Evolutionary conservation across 2,329 filamentous ascomycete species (phyloP).

Genomic region (Tolypocladium sp.): DNA sequence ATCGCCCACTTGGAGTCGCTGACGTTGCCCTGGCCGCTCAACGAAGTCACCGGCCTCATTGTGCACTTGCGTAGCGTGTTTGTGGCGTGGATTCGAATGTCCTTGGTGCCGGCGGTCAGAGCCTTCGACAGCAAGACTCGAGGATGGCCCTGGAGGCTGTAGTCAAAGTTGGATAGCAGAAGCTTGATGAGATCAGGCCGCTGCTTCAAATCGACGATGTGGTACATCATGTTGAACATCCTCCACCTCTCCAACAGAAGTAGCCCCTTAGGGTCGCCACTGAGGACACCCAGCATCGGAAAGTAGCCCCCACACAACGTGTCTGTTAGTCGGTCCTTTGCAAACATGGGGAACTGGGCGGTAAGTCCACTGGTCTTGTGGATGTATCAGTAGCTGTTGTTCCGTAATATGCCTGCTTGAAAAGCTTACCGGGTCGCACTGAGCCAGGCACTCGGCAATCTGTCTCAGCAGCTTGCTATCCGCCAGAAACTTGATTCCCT

Average conservation of each 20-base stretch:
- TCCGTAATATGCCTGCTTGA: not conserved
- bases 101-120: slow-evolving; percentile 81
- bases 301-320: slow-evolving; percentile 92
- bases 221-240: slow-evolving; percentile 99
- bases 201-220: slow-evolving; percentile 86
- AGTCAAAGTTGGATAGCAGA: slow-evolving; percentile 86
- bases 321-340: slow-evolving; percentile 71
- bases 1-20: slow-evolving; percentile 91
- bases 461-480: slow-evolving; percentile 92
- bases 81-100: slow-evolving; percentile 85
- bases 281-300: slow-evolving; percentile 80
- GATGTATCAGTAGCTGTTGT: slow-evolving; percentile 11
- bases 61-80: slow-evolving; percentile 83
- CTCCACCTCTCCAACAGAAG: slow-evolving; percentile 92
- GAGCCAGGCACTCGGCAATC: slow-evolving; percentile 89
- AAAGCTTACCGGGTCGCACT: slow-evolving; percentile 71
- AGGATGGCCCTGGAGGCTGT: slow-evolving; percentile 78
- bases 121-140: slow-evolving; percentile 90
- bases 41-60: slow-evolving; percentile 35
- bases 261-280: slow-evolving; percentile 71
- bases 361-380: slow-evolving; percentile 59
- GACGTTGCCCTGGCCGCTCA: slow-evolving; percentile 26
- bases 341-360: slow-evolving; percentile 83
- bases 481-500: slow-evolving; percentile 75
- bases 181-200: slow-evolving; percentile 86